A percentile compares a stretch with the other conserved stretches of the same genome.
Evolutionary conservation across 768 basidiomycete genomes (phyloP).

Genomic region (Kwoniella mangroviensis): DNA sequence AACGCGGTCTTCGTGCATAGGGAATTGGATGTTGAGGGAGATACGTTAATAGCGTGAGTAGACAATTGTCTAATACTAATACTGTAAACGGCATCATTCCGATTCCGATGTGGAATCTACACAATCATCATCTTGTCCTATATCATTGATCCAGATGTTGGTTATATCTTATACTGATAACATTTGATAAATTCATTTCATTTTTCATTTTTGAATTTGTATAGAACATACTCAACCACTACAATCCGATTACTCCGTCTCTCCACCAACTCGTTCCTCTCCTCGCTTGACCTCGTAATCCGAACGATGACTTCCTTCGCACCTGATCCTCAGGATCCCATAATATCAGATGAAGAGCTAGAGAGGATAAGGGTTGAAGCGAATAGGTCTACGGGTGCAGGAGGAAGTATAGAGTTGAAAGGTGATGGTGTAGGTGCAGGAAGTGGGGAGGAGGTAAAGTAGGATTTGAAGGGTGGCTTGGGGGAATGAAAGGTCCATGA

Average conservation of each 20-base stretch:
- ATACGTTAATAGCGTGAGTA: slow-evolving; percentile 76
- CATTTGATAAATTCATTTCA: too few species aligned
- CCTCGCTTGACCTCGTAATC: slow-evolving; percentile 83
- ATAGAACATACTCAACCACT: slow-evolving; percentile 63
- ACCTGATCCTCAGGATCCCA: slow-evolving; percentile 63
- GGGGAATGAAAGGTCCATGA: not conserved
- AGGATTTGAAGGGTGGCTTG: not conserved
- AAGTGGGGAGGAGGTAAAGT: slow-evolving; percentile 46
- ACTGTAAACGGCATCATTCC: too few species aligned
- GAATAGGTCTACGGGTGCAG: slow-evolving; percentile 20
- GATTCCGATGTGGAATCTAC: too few species aligned
- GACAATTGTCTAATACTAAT: not conserved
- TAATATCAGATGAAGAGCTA: slow-evolving; percentile 38
- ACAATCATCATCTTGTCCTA: not conserved
- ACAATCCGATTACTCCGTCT: slow-evolving; percentile 85
- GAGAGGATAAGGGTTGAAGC: slow-evolving; percentile 28
- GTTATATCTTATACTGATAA: not conserved
- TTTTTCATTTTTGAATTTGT: too few species aligned
- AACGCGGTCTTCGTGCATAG: slow-evolving; percentile 80
- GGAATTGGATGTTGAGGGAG: slow-evolving; percentile 68
- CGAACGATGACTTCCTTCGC: slow-evolving; percentile 82
- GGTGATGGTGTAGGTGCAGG: slow-evolving; percentile 51
- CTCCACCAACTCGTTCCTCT: slow-evolving; percentile 81
- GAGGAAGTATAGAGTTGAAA: slow-evolving; percentile 47
- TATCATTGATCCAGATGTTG: not conserved